phyloP scores from a whole-genome alignment of 768 basidiomycete species.

The Leccinum rimulosum region DNA sequence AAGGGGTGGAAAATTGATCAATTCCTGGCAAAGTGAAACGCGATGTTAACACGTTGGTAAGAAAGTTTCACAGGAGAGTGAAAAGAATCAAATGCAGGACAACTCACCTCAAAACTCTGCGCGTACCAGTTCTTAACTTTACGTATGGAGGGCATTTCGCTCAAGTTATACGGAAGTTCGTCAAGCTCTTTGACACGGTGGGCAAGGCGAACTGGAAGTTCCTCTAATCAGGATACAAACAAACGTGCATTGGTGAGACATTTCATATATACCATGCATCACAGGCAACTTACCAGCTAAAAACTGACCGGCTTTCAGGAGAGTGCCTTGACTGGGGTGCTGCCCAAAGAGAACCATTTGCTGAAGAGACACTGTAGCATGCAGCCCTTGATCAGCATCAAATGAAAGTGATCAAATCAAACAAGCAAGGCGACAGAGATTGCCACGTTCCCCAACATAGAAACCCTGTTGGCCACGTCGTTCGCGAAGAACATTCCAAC shows the following conservation, averaged over 20 bases:
- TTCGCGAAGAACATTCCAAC: neutral
- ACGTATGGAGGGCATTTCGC: slow-evolving; percentile 18
- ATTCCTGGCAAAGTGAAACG: slow-evolving; percentile 6
- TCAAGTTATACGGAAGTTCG: slow-evolving; percentile 16
- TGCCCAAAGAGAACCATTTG: slow-evolving; percentile 20
- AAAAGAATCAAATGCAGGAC: neutral
- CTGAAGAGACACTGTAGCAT: slow-evolving; percentile 11
- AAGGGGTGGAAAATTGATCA: slow-evolving; percentile 12
- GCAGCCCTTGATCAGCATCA: slow-evolving; percentile 7
- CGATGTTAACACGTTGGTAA: neutral
- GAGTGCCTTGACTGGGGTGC: slow-evolving; percentile 19
- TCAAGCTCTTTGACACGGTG: slow-evolving; percentile 20
- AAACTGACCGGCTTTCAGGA: slow-evolving; percentile 17
- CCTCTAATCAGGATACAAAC: slow-evolving; percentile 3
- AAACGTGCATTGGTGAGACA: neutral
- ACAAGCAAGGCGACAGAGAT: neutral
- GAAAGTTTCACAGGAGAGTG: neutral
- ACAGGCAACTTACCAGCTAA: slow-evolving; percentile 9
- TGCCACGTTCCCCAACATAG: neutral
- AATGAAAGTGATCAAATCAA: neutral
- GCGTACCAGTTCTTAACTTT: slow-evolving; percentile 22
- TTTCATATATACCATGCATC: neutral
- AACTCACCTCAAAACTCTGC: slow-evolving; percentile 18
- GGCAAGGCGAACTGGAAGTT: slow-evolving; percentile 16
- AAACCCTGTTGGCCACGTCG: neutral